A percentile compares a stretch with the other conserved stretches of the same genome.
Conservation (phyloP, 352 stramenopile genomes). For the Globisporangium solare region DNA sequence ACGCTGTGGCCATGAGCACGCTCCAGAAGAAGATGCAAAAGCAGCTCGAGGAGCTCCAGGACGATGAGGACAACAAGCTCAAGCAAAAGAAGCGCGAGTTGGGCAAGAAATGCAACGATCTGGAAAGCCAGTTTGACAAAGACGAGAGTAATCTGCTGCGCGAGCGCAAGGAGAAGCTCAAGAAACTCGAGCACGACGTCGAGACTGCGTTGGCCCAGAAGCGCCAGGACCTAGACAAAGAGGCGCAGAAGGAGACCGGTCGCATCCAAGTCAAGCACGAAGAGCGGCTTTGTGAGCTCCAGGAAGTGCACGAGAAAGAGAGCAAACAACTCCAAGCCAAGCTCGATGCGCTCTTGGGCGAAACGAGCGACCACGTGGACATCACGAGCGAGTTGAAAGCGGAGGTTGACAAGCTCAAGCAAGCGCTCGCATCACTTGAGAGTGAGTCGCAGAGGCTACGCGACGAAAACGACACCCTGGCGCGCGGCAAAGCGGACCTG, state of each 20-base stretch:
- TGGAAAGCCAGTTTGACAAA: slow-evolving; percentile 67
- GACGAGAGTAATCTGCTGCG: slow-evolving; percentile 49
- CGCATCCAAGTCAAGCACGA: slow-evolving; percentile 37
- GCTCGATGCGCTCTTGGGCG: slow-evolving; percentile 23
- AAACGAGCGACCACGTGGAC: slow-evolving; percentile 20
- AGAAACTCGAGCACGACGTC: slow-evolving; percentile 47
- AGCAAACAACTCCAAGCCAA: slow-evolving; percentile 28
- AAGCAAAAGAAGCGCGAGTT: slow-evolving; percentile 60
- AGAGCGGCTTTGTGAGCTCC: slow-evolving; percentile 36
- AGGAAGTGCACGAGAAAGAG: slow-evolving; percentile 30
- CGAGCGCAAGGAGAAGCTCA: slow-evolving; percentile 61
- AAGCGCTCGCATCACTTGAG: slow-evolving; percentile 7
- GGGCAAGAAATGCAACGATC: slow-evolving; percentile 60
- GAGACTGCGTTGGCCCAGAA: slow-evolving; percentile 38
- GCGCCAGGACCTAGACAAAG: slow-evolving; percentile 54
- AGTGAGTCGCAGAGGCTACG: slow-evolving; percentile 4
- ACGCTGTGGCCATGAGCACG: slow-evolving; percentile 30
- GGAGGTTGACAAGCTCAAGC: slow-evolving; percentile 22
- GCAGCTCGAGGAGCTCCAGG: slow-evolving; percentile 45
- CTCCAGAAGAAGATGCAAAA: slow-evolving; percentile 43
- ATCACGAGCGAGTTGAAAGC: slow-evolving; percentile 23
- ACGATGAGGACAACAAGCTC: slow-evolving; percentile 47
- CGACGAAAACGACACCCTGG: slow-evolving; percentile 13
- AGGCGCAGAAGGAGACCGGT: slow-evolving; percentile 39
- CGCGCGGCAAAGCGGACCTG: slow-evolving; percentile 13